phyloP scores from a whole-genome alignment of 768 basidiomycete species.

The Candolleomyces efflorescens region DNA sequence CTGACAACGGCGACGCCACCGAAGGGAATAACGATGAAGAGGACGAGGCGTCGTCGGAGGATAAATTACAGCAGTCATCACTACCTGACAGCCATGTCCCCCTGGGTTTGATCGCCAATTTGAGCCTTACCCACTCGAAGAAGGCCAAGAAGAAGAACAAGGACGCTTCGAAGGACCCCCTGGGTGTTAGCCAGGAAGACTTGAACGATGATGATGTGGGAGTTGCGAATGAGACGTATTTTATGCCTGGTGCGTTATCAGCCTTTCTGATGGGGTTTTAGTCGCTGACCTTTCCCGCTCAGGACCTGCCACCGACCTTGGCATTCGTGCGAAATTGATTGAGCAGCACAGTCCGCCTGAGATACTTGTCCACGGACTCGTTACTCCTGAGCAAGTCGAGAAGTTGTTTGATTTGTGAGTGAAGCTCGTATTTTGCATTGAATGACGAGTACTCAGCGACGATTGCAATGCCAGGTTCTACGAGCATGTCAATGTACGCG shows the following conservation, averaged over 20 bases:
- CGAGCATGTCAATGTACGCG: slow-evolving; percentile 59
- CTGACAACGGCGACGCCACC: slow-evolving; percentile 22
- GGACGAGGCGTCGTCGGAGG: slow-evolving; percentile 33
- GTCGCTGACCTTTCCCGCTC: slow-evolving; percentile 1
- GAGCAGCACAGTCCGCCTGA: slow-evolving; percentile 79
- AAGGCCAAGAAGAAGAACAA: slow-evolving; percentile 39
- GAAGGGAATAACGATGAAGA: slow-evolving; percentile 26
- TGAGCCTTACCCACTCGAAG: slow-evolving; percentile 55
- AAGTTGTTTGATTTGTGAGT: slow-evolving; percentile 81
- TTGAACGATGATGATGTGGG: slow-evolving; percentile 67
- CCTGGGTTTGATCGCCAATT: slow-evolving; percentile 68
- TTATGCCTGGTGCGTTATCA: slow-evolving; percentile 59
- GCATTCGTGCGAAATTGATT: slow-evolving; percentile 64
- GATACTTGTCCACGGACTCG: slow-evolving; percentile 75
- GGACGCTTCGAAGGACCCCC: slow-evolving; percentile 27
- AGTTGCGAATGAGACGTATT: slow-evolving; percentile 76
- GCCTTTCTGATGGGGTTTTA: not conserved
- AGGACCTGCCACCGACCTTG: slow-evolving; percentile 73
- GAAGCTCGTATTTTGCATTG: not conserved
- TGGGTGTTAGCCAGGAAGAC: slow-evolving; percentile 35
- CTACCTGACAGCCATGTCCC: slow-evolving; percentile 73
- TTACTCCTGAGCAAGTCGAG: slow-evolving; percentile 74
- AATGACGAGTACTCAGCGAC: not conserved
- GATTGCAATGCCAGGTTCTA: slow-evolving; percentile 51
- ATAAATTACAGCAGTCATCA: slow-evolving; percentile 42